A percentile compares a stretch with the other conserved stretches of the same genome.
phyloP scores from a whole-genome alignment of 345 rosid genomes.

The Lepidium didymum region DNA sequence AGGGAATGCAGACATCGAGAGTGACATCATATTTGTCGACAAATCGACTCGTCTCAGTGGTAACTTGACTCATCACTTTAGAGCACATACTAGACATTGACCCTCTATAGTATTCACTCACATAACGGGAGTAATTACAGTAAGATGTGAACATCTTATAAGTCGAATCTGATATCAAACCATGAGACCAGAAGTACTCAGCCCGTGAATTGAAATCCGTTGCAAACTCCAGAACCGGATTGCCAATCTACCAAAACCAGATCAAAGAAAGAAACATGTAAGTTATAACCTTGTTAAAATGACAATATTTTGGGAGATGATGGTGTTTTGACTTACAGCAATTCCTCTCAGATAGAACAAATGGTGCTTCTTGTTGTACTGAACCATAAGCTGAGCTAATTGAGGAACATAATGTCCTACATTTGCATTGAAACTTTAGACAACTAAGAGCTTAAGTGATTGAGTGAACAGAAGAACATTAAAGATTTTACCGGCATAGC shows the following conservation, averaged over 20 bases:
- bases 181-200: conserved; percentile 98
- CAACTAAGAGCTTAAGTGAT: background rate
- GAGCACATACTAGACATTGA: conserved; percentile 66
- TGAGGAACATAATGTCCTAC: conserved; percentile 93
- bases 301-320: background rate
- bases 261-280: background rate
- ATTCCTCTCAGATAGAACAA: conserved; percentile 85
- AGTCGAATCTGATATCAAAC: conserved; percentile 84
- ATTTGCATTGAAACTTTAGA: background rate
- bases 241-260: conserved; percentile 58
- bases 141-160: conserved; percentile 75
- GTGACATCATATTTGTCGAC: conserved; percentile 96
- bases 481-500: conserved; percentile 76
- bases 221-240: conserved; percentile 81
- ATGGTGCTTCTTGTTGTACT: conserved; percentile 61
- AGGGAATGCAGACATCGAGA: conserved; percentile 86
- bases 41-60: conserved; percentile 74
- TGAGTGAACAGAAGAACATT: background rate
- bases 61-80: conserved; percentile 81
- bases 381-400: conserved; percentile 78
- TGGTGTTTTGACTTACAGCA: conserved; percentile 52
- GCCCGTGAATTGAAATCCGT: conserved; percentile 93
- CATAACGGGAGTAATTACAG: conserved; percentile 88
- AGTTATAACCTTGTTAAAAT: background rate
- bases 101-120: conserved; percentile 79